These are phyloP conservation scores for Colletotrichum sojae DNA, from an alignment of 2,329 filamentous ascomycete species.

Conservation along the genomic window DNA sequence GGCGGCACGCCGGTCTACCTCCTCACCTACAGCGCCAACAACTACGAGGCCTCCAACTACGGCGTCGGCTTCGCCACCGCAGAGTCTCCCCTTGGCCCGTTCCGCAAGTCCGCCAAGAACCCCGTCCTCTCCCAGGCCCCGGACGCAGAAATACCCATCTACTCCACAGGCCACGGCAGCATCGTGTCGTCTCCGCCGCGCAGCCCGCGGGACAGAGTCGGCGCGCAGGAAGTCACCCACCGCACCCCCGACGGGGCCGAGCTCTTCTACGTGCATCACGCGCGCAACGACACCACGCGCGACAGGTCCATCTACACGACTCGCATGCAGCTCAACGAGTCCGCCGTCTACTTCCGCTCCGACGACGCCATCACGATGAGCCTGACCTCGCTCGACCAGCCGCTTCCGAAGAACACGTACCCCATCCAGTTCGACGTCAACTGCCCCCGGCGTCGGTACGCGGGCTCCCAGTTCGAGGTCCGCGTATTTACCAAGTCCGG, in stretches of 20 bases:
- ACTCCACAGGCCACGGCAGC: slow-evolving; percentile 53
- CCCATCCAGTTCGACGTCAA: slow-evolving; percentile 45
- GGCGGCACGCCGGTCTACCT: slow-evolving; percentile 49
- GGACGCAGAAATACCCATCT: slow-evolving; percentile 48
- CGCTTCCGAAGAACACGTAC: slow-evolving; percentile 48
- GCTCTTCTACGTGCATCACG: slow-evolving; percentile 54
- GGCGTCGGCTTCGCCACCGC: slow-evolving; percentile 53
- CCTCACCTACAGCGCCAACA: slow-evolving; percentile 51
- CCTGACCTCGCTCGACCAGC: slow-evolving; percentile 50
- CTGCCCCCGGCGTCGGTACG: slow-evolving; percentile 24
- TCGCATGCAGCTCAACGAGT: slow-evolving; percentile 47
- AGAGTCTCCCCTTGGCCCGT: slow-evolving; percentile 50
- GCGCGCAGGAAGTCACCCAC: slow-evolving; percentile 51
- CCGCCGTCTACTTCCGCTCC: slow-evolving; percentile 45
- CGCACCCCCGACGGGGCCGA: slow-evolving; percentile 48
- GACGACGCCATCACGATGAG: slow-evolving; percentile 49
- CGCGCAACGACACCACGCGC: slow-evolving; percentile 47
- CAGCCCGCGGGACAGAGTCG: slow-evolving; percentile 39
- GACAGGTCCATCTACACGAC: slow-evolving; percentile 51
- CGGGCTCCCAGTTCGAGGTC: slow-evolving; percentile 35
- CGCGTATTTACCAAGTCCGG: slow-evolving; percentile 43
- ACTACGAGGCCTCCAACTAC: slow-evolving; percentile 54
- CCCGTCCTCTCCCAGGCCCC: slow-evolving; percentile 50
- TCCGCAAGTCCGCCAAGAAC: slow-evolving; percentile 50
- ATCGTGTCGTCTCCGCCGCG: slow-evolving; percentile 50